phyloP scores from a whole-genome alignment of 2,329 filamentous ascomycete genomes.

The Talaromyces sp. region DNA sequence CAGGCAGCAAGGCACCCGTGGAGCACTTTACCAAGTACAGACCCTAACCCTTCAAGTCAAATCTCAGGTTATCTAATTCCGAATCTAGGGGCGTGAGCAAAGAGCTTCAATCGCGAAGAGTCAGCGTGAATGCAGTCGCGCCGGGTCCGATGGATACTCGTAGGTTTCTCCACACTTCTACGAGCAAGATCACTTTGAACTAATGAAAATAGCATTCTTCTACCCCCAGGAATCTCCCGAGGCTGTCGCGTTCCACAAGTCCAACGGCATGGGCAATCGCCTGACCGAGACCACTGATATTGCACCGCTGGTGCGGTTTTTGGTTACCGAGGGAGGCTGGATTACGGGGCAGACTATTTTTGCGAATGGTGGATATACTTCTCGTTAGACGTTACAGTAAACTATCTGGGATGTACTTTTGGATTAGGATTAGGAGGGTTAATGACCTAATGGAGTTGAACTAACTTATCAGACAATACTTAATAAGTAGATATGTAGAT shows the following conservation, averaged over 20 bases:
- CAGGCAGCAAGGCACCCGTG: conserved; percentile 53
- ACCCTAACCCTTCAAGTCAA: conserved; percentile 15
- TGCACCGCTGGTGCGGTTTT: conserved; percentile 41
- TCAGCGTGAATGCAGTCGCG: conserved; percentile 49
- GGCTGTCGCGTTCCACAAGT: conserved; percentile 42
- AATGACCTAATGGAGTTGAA: neutral
- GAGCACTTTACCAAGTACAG: conserved; percentile 52
- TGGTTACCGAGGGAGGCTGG: conserved; percentile 41
- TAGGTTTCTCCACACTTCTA: conserved; percentile 16
- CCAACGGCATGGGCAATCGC: conserved; percentile 37
- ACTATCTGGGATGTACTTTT: neutral
- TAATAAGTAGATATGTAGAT: too few relatives aligned
- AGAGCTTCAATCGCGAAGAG: conserved; percentile 48
- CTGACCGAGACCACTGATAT: conserved; percentile 42
- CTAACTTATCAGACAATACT: too few relatives aligned
- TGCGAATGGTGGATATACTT: conserved; percentile 46
- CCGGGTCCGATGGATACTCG: conserved; percentile 53
- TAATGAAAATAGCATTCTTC: conserved; percentile 34
- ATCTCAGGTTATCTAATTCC: neutral
- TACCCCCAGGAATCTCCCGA: conserved; percentile 40
- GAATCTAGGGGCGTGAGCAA: conserved; percentile 43
- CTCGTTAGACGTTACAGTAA: conserved; percentile 14
- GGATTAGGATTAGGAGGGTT: neutral
- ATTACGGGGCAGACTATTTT: conserved; percentile 46
- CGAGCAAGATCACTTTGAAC: neutral